A percentile compares a stretch with the other conserved stretches of the same genome.
Evolutionary conservation across 345 rosid genomes (phyloP).

Genomic region (Zanthoxylum bungeanum): DNA sequence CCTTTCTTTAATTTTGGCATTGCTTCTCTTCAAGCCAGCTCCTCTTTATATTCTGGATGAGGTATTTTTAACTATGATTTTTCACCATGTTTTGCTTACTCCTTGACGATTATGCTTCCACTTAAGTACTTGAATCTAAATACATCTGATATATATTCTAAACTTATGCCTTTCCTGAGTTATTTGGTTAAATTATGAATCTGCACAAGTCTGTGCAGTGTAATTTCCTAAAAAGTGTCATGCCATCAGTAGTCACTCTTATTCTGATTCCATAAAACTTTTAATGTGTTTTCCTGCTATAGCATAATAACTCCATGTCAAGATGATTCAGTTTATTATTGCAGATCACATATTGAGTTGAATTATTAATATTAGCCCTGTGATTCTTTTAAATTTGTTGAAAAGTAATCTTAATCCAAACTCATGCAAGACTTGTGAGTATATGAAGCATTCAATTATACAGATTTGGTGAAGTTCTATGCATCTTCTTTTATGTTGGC

Average conservation of each 20-base stretch:
- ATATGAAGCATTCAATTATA: background rate
- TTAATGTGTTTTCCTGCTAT: background rate
- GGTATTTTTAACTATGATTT: slow-evolving; percentile 36
- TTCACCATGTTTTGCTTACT: background rate
- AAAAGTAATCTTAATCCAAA: background rate
- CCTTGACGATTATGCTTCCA: background rate
- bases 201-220: background rate
- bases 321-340: background rate
- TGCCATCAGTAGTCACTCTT: no score
- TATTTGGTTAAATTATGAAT: background rate
- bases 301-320: background rate
- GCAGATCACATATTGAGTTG: background rate
- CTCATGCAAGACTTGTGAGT: background rate
- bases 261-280: background rate
- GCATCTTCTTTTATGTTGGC: background rate
- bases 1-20: slow-evolving; percentile 85
- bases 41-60: slow-evolving; percentile 96
- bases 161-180: background rate
- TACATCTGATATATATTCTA: background rate
- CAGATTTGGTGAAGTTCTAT: background rate
- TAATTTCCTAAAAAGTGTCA: background rate
- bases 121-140: slow-evolving; percentile 6
- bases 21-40: slow-evolving; percentile 97
- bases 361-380: background rate
- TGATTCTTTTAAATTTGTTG: background rate